Base-by-base conservation (phyloP, 2,329 filamentous ascomycete species). In the Sphaceloma murrayae region DNA sequence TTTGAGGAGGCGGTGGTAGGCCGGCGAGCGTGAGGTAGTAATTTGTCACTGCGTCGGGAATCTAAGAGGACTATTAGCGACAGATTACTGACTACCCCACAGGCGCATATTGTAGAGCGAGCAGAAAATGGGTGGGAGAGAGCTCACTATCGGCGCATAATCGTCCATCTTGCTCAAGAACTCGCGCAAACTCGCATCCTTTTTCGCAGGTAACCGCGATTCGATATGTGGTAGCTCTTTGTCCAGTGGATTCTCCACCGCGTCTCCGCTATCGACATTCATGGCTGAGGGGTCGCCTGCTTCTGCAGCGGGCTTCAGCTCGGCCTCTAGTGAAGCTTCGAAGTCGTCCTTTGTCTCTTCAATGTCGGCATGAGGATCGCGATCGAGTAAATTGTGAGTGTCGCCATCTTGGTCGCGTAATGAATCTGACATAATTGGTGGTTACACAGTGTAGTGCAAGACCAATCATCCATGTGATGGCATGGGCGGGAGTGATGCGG, bases 1-100 rank as follows among this genome's bases (percentile, higher is more conserved):
- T 94, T 56, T 91, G 82, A 0, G 86, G 88, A 30, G 89, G 87
- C 1, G 89, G 89, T 24, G 91, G 88, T 3, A 98, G 84, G 43
- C 91, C 91, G 52, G 89, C 87, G 55, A 93, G 83, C 27, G 89
- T 94, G 68, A 98, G 84, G 68, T 98, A 98, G 73, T 96, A 95
- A 62, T 94, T 82, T 51, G 88, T 96, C 16, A 98, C 91, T 14
- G 91, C 91, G 60, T 98, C 91, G 34, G 91, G 91, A 55, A 98
- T 96, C 85, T 94, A n/a, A 10, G 11, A 30, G 39, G 14, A 6
- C 2, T 10, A 24, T 39, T 18, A 38, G 44, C n/a, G 7, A 16
- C 11, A 30, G 10, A 14, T 16, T 14, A 33, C 14, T 9, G 26
- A 18, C 9, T 5, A n/a, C n/a, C 16, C 8, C 10, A 10, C 5